A percentile compares a stretch with the other conserved stretches of the same genome.
Conservation (phyloP, 1,139 yeast species). For the Geotrichum aggregatum region DNA sequence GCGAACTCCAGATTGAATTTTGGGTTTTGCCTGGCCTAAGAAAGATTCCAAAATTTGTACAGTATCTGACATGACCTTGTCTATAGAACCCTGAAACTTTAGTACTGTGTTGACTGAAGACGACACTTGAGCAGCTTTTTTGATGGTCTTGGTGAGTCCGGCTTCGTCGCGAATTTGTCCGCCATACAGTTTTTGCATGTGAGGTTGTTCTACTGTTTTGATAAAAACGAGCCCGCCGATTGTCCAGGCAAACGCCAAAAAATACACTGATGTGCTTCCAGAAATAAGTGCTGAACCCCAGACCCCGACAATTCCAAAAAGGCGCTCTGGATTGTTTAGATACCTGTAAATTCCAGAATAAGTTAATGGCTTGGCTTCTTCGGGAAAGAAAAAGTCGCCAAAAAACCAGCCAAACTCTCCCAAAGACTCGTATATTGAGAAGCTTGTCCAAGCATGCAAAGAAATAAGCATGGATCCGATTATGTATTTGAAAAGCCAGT, state of each 20-base stretch:
- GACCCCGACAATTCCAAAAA: conserved; percentile 76
- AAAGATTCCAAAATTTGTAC: conserved; percentile 37
- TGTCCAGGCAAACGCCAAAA: conserved; percentile 66
- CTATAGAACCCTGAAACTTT: conserved; percentile 37
- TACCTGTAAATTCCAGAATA: conserved; percentile 83
- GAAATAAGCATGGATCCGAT: conserved; percentile 52
- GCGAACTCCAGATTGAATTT: conserved; percentile 28
- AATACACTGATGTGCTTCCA: conserved; percentile 53
- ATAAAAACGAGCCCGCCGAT: conserved; percentile 61
- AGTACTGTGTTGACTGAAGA: conserved; percentile 27
- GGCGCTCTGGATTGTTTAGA: conserved; percentile 78
- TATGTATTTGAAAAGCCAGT: conserved; percentile 54
- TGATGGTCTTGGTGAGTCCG: conserved; percentile 66
- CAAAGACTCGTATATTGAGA: conserved; percentile 66
- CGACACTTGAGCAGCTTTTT: conserved; percentile 30
- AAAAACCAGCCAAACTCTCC: conserved; percentile 89
- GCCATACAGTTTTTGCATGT: conserved; percentile 76
- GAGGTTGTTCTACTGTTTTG: conserved; percentile 72
- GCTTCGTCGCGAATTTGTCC: conserved; percentile 47
- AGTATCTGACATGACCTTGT: conserved; percentile 38
- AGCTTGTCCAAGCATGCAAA: conserved; percentile 68
- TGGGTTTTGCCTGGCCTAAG: conserved; percentile 35
- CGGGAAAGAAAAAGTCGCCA: conserved; percentile 77
- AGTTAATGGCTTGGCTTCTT: conserved; percentile 50
- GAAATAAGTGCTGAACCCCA: conserved; percentile 72